phyloP scores from a whole-genome alignment of 345 rosid species.

The Salix brachista region DNA sequence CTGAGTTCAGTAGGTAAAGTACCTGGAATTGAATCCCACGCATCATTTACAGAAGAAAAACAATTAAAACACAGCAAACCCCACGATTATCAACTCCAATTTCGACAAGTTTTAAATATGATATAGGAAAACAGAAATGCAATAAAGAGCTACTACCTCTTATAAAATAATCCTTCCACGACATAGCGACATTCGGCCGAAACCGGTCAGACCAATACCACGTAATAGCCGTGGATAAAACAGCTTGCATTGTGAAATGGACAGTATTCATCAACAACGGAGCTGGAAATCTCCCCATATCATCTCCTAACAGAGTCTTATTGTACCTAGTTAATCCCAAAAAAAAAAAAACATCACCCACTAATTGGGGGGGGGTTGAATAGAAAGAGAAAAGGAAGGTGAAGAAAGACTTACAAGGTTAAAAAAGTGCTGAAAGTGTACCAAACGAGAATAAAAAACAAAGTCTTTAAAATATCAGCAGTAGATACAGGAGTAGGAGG shows the following conservation, averaged over 20 bases:
- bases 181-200: slow-evolving; percentile 57
- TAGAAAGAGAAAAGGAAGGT: not conserved
- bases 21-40: not conserved
- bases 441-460: slow-evolving; percentile 96
- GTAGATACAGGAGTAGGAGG: slow-evolving; percentile 42
- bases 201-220: slow-evolving; percentile 85
- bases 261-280: slow-evolving; percentile 93
- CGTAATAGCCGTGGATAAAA: slow-evolving; percentile 63
- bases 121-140: not conserved
- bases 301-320: slow-evolving; percentile 92
- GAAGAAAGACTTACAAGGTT: slow-evolving; percentile 75
- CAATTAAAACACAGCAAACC: not conserved
- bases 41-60: not conserved
- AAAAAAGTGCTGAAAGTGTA: slow-evolving; percentile 98
- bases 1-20: too few species aligned
- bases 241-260: slow-evolving; percentile 93
- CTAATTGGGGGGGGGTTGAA: slow-evolving; percentile 1
- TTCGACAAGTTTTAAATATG: not conserved
- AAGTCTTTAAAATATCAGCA: slow-evolving; percentile 80
- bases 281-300: slow-evolving; percentile 95
- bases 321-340: slow-evolving; percentile 52
- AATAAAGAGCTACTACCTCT: slow-evolving; percentile 48
- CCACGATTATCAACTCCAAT: not conserved
- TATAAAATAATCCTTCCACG: slow-evolving; percentile 77
- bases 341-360: slow-evolving; percentile 8